Evolutionary conservation across 2,329 filamentous ascomycete genomes (phyloP), one percentile per base, ranked within the genome.

Genomic region (Aspergillus sojae): DNA sequence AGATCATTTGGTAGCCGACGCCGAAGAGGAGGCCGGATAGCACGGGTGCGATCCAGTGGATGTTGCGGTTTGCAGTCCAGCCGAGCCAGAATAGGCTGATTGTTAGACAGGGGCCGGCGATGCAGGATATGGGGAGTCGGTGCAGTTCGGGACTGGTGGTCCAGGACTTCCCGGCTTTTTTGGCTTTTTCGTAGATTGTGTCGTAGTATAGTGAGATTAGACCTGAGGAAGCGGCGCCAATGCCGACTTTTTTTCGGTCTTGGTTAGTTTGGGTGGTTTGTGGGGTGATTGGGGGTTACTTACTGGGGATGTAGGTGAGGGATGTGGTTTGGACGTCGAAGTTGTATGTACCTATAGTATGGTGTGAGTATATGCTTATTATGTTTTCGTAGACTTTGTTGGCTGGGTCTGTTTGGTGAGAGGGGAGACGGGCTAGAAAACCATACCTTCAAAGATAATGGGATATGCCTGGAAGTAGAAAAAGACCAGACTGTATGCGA

Each of bases 381-480:
- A 32, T 12, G 19, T 3, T 16, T 10, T 30, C 1, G 21, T n/a
- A 28, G 30, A 32, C 3, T 21, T 43, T 9, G 23, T 6, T 16
- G 28, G 16, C 10, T 5, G 26, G 32, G 4, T 4, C 5, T 5
- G 1, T 5, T 4, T 1, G 11, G 32, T 11, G 4, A 1, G 2
- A 11, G 36, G 0, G n/a, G 11, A 36, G 10, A 4, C 5, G 23
- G 5, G 4, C 12, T n/a, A 11, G 12, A 4, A 16, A 1, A 30
- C 46, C 57, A 14, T 67, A 74, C 74, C 71, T 62, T 85, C 80
- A 75, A 92, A 94, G 66, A 93, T 90, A 64, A 89, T 82, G 1
- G 88, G 88, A 74, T 89, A 94, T 2, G 90, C 89, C 74, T 92
- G 88, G 70, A 94, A 92, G 72, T 88, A 92, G 78, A 94, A 91